These are phyloP conservation scores for Aquilaria agallochum DNA, from an alignment of 441 rosid species.

Conservation along the genomic window DNA sequence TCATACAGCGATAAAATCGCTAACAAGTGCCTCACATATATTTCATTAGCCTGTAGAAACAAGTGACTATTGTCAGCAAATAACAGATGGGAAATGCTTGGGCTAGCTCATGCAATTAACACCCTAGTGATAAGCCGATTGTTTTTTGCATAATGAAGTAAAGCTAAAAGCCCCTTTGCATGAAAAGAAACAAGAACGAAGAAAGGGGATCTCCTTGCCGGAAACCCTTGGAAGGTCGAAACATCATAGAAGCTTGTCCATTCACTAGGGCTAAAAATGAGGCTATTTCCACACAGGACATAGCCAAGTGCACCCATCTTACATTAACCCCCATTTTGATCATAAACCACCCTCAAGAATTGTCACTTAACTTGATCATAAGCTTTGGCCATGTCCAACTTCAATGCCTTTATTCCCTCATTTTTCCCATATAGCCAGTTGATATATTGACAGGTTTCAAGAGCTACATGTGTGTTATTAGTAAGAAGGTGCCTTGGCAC, in stretches of 20 bases:
- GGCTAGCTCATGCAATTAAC: background rate
- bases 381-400: constrained; percentile 8
- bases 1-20: background rate
- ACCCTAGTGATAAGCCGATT: background rate
- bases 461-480: background rate
- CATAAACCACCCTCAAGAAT: background rate
- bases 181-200: background rate
- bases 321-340: background rate
- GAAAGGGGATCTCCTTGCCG: background rate
- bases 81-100: background rate
- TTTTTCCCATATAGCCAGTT: background rate
- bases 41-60: background rate
- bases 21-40: background rate
- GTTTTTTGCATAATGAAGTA: background rate
- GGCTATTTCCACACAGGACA: background rate
- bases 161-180: background rate
- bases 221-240: background rate
- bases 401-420: background rate
- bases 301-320: background rate
- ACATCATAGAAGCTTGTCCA: background rate
- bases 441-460: background rate
- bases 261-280: background rate
- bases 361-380: constrained; percentile 5
- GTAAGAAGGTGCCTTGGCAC: background rate
- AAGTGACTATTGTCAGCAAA: constrained; percentile 1